phyloP scores from a whole-genome alignment of 768 basidiomycete genomes.

The Tricholoma bakamatsutake region DNA sequence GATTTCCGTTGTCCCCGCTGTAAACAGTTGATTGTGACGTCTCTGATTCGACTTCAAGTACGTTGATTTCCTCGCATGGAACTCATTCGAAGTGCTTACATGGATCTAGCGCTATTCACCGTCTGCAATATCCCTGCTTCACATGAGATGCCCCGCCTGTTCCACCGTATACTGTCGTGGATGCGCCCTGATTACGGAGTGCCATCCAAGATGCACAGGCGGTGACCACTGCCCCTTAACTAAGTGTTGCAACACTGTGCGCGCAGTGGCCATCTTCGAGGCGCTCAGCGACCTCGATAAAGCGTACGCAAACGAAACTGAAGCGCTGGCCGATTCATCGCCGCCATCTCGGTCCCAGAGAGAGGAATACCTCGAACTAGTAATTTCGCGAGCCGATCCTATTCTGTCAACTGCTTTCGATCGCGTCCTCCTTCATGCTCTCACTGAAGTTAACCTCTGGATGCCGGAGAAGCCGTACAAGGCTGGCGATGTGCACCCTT shows the following conservation, averaged over 20 bases:
- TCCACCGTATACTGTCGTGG: constrained; percentile 27
- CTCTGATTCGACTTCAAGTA: background rate
- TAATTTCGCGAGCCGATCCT: constrained; percentile 12
- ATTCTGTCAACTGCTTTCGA: background rate
- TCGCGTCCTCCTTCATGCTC: constrained; percentile 6
- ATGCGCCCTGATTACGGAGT: constrained; percentile 21
- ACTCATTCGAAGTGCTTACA: background rate
- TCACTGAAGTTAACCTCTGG: constrained; percentile 5
- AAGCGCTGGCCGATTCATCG: constrained; percentile 6
- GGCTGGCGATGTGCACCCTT: constrained; percentile 10
- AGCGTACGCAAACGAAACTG: constrained; percentile 19
- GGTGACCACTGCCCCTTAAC: constrained; percentile 23
- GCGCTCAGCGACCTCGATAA: constrained; percentile 27
- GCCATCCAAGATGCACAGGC: constrained; percentile 20
- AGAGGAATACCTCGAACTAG: constrained; percentile 17
- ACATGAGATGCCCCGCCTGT: constrained; percentile 14
- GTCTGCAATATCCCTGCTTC: constrained; percentile 15
- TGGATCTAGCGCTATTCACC: background rate
- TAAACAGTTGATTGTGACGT: background rate
- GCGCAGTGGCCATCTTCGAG: constrained; percentile 28
- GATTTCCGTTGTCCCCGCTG: background rate
- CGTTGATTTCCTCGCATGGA: background rate
- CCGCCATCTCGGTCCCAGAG: constrained; percentile 7
- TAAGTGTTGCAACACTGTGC: constrained; percentile 25
- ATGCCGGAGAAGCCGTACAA: background rate